phyloP scores from a whole-genome alignment of 176 grass and related monocot species.

The Oryza punctata region DNA sequence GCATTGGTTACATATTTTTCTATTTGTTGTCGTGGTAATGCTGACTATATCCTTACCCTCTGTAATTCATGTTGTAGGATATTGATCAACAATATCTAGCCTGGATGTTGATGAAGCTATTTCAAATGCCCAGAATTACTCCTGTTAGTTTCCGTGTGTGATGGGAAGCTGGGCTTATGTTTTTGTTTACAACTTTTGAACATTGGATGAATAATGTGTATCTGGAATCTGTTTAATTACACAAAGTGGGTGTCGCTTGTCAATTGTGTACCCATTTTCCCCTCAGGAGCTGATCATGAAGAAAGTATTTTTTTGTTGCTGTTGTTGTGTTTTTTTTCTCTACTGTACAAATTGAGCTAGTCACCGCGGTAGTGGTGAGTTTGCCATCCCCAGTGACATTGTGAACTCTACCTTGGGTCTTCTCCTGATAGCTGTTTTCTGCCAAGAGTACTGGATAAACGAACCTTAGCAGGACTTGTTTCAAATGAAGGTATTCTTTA shows the following conservation, averaged over 20 bases:
- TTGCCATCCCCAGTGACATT: not conserved
- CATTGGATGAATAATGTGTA: conserved; percentile 48
- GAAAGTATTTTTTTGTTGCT: not conserved
- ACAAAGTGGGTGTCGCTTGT: conserved; percentile 26
- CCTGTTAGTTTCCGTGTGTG: conserved; percentile 40
- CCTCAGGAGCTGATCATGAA: not conserved
- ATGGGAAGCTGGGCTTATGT: conserved; percentile 27
- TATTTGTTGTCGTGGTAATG: not conserved
- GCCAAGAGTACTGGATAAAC: not conserved
- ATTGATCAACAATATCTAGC: conserved; percentile 18
- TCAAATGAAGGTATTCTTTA: too few species aligned
- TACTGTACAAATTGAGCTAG: not conserved
- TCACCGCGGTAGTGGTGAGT: not conserved
- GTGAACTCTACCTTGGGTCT: not conserved
- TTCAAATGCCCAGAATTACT: conserved; percentile 16
- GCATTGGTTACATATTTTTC: not conserved
- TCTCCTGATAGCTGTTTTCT: not conserved
- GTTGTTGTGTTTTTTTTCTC: not conserved
- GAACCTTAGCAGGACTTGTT: not conserved
- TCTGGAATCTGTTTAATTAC: conserved; percentile 28
- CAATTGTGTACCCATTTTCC: conserved; percentile 14
- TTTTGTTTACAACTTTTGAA: conserved; percentile 23
- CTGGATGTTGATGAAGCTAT: conserved; percentile 41
- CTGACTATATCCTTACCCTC: conserved; percentile 9
- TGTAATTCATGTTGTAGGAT: conserved; percentile 37